Base-by-base conservation (phyloP, 345 rosid species). In the Kandelia obovata region DNA sequence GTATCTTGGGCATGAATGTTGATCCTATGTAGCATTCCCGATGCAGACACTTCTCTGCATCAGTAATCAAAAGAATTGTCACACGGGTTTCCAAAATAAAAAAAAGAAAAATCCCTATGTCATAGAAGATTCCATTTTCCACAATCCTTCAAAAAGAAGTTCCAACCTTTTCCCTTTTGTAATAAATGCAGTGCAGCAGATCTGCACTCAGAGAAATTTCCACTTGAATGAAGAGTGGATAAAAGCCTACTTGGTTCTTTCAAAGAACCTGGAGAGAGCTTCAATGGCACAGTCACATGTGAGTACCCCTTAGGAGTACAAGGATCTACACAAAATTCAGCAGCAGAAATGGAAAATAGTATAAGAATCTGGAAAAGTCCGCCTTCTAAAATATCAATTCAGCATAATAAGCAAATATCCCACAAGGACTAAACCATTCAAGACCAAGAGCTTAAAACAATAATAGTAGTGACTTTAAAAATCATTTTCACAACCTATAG, bases 151-250 rank as follows among this genome's bases (percentile, higher is more conserved):
- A 53, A 27, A 46, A 53, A 69, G 65, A 60, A 60, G 25, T 56
- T 66, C 43, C 37, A 53, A 95, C 99, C 96, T 79, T 85, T 92
- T 82, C 84, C 99, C 74, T 80, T 85, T 52, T 86, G 93, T 77
- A 95, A 81, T 61, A 92, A 76, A 32, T 56, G 63, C 7, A 83
- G 68, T 23, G 93, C 83, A 59, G 89, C 92, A 39, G 96, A 83
- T 78, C 96, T 88, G 81, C 99, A 95, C 74, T 86, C 77, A 5
- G 99, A 88, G 82, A 89, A 95, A 86, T 92, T 88, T 55, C 99
- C 99, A 77, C 67, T 73, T 23, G 92, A 80, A 61, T 83, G 81
- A 80, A 89, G 71, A 59, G 73, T 61, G 16, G 84, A 71, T 61
- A 74, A n/a, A 73, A 71, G 58, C 23, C 61, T 76, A 53, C 70